Evolutionary conservation across 208 protist genomes (phyloP).

Genomic region (Acanthamoeba lugdunensis): DNA sequence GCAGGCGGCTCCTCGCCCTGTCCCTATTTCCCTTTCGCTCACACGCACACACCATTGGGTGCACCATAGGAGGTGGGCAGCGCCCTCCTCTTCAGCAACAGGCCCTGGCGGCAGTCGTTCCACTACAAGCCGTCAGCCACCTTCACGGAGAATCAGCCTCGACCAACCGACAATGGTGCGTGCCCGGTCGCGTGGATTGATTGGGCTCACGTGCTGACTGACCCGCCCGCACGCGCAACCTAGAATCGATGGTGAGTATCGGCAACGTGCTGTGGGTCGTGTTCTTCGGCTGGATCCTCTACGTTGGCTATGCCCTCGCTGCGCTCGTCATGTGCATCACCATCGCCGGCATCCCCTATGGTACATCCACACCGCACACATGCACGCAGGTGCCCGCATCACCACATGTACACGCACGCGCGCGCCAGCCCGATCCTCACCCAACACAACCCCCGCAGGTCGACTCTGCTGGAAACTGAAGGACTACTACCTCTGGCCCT

Average conservation of each 20-base stretch:
- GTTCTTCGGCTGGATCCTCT: conserved; percentile 31
- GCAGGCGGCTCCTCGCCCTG: background rate
- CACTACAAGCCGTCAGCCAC: background rate
- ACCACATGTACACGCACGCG: background rate
- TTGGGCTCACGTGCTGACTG: no score
- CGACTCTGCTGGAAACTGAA: conserved; percentile 10
- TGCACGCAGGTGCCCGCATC: no score
- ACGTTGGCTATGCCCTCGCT: background rate
- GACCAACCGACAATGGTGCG: background rate
- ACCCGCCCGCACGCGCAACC: background rate
- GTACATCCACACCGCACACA: background rate
- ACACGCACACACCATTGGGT: background rate
- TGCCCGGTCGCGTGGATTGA: no score
- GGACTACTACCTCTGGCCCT: conserved; percentile 50
- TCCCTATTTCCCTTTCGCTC: no score
- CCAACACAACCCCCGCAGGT: background rate
- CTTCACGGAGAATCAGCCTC: background rate
- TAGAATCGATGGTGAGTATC: conserved; percentile 7
- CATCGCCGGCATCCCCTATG: conserved; percentile 11
- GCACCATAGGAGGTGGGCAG: background rate
- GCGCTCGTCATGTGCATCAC: background rate
- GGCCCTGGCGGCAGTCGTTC: conserved; percentile 14
- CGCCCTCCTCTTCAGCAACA: background rate
- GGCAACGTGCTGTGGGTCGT: conserved; percentile 37
- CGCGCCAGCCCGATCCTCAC: no score